phyloP scores from a whole-genome alignment of 1,284 basidiomycete species.

The Filobasidium uniguttulatum region DNA sequence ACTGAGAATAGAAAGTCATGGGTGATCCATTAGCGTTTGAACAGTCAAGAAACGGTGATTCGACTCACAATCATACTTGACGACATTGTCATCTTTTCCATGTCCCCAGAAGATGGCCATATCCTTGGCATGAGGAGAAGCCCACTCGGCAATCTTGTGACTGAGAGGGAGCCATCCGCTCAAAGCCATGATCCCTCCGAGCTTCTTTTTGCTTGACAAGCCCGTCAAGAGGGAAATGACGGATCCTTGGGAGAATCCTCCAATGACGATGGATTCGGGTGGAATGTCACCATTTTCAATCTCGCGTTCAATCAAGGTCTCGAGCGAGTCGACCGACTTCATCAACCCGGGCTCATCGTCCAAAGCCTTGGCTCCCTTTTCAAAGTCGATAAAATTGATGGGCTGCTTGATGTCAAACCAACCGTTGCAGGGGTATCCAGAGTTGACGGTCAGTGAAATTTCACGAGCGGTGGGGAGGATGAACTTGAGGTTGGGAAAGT shows the following conservation, averaged over 20 bases:
- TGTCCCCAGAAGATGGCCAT: constrained; percentile 81
- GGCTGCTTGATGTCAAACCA: constrained; percentile 68
- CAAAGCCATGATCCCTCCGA: constrained; percentile 58
- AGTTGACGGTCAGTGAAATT: constrained; percentile 34
- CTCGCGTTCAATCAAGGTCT: constrained; percentile 47
- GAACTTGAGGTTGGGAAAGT: constrained; percentile 59
- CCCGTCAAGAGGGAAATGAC: constrained; percentile 63
- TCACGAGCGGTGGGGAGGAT: constrained; percentile 60
- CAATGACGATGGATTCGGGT: constrained; percentile 43
- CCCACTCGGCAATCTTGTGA: constrained; percentile 48
- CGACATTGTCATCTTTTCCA: constrained; percentile 61
- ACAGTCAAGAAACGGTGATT: background rate
- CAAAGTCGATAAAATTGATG: constrained; percentile 42
- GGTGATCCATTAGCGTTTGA: background rate
- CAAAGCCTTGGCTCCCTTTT: constrained; percentile 40
- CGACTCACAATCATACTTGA: constrained; percentile 41
- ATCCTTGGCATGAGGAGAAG: constrained; percentile 32
- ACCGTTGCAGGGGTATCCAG: constrained; percentile 20
- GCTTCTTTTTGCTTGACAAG: constrained; percentile 50
- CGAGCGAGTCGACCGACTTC: constrained; percentile 48
- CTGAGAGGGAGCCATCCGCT: constrained; percentile 64
- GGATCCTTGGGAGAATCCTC: constrained; percentile 79
- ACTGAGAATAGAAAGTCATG: constrained; percentile 17
- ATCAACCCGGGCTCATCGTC: constrained; percentile 61
- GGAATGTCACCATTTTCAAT: constrained; percentile 7